Conservation (phyloP, 1,139 yeast genomes). For the Yueomyces sp. region DNA sequence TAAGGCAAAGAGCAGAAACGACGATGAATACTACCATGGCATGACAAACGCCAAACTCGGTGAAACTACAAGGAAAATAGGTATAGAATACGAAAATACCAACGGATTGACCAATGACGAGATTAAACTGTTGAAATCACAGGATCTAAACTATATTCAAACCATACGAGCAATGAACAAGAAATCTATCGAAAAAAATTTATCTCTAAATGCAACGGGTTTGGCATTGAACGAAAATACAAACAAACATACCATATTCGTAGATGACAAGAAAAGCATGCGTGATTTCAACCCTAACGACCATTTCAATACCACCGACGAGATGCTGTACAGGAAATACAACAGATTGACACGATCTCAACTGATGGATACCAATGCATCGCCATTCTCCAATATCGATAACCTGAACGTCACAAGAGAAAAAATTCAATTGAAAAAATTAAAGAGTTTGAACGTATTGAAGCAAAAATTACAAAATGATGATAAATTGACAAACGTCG, state of each 20-base stretch:
- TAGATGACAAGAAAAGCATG: conserved; percentile 47
- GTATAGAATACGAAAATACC: conserved; percentile 7
- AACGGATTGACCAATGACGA: conserved; percentile 52
- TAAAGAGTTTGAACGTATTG: conserved; percentile 44
- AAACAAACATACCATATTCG: conserved; percentile 71
- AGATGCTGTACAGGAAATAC: conserved; percentile 50
- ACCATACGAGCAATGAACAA: conserved; percentile 33
- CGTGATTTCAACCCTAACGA: conserved; percentile 48
- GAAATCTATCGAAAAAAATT: not conserved
- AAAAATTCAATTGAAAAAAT: conserved; percentile 39
- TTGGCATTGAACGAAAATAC: conserved; percentile 36
- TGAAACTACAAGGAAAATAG: not conserved
- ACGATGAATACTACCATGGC: conserved; percentile 95
- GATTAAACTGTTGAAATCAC: conserved; percentile 72
- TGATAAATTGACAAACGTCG: conserved; percentile 51
- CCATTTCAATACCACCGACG: conserved; percentile 58
- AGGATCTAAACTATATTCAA: conserved; percentile 75
- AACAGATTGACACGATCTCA: conserved; percentile 60
- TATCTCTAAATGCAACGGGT: not conserved
- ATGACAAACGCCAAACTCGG: conserved; percentile 47
- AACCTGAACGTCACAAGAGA: conserved; percentile 18
- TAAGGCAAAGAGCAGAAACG: conserved; percentile 66
- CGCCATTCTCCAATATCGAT: conserved; percentile 15
- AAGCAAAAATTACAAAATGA: conserved; percentile 55
- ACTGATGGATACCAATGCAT: conserved; percentile 22